Conservation (phyloP, 306 rosid genomes). For the Cucumis cinereus region DNA sequence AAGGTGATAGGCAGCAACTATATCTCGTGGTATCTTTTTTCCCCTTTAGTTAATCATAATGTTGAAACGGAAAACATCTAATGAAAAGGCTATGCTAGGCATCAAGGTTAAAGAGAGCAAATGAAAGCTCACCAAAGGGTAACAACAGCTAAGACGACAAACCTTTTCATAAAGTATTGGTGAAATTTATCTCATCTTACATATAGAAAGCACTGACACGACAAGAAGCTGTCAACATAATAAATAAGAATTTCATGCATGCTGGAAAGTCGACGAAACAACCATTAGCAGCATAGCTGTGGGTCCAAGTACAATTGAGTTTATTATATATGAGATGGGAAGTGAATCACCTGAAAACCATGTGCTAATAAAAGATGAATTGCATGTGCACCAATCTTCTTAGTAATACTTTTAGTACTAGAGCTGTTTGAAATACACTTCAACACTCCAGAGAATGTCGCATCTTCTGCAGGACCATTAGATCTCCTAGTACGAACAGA, state of each 20-base stretch:
- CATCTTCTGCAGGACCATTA: slow-evolving; percentile 24
- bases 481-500: slow-evolving; percentile 66
- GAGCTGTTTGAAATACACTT: slow-evolving; percentile 52
- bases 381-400: slow-evolving; percentile 47
- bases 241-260: not conserved
- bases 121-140: not conserved
- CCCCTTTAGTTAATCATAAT: not conserved
- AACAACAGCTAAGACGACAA: not conserved
- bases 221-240: not conserved
- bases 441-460: slow-evolving; percentile 56
- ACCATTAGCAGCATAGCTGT: not conserved
- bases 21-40: not conserved
- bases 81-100: not conserved
- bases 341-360: slow-evolving; percentile 66
- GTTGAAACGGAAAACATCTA: not conserved
- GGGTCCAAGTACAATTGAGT: not conserved
- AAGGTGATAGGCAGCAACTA: not conserved
- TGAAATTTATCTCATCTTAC: not conserved
- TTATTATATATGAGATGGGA: not conserved
- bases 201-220: not conserved
- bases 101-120: not conserved
- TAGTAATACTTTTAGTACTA: slow-evolving; percentile 41
- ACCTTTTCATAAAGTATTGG: not conserved
- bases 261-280: not conserved
- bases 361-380: slow-evolving; percentile 71